phyloP scores from a whole-genome alignment of 768 basidiomycete species.

The Boletus tylopilopsis region DNA sequence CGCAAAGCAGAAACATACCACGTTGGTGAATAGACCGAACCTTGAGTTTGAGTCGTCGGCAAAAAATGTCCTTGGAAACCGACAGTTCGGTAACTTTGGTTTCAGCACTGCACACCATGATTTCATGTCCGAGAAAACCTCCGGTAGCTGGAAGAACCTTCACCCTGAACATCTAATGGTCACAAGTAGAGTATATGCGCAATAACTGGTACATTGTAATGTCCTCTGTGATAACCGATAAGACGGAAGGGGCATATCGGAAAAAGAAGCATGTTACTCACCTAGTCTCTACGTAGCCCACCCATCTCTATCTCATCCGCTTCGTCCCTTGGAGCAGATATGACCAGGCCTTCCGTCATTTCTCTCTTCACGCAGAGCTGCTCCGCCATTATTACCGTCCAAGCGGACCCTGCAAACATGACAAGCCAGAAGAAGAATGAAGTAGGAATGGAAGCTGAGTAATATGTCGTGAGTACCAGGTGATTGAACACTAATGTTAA shows the following conservation, averaged over 20 bases:
- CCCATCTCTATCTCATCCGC: slow-evolving; percentile 55
- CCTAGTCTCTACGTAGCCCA: slow-evolving; percentile 54
- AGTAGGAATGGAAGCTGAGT: slow-evolving; percentile 63
- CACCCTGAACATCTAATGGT: slow-evolving; percentile 11
- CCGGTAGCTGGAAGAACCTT: slow-evolving; percentile 1
- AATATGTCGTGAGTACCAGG: slow-evolving; percentile 89
- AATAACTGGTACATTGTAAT: slow-evolving; percentile 22
- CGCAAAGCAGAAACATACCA: slow-evolving; percentile 3
- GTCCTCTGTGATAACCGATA: slow-evolving; percentile 10
- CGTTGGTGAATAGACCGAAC: slow-evolving; percentile 4
- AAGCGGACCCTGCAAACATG: slow-evolving; percentile 62
- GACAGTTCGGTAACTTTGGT: no score
- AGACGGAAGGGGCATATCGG: slow-evolving; percentile 1
- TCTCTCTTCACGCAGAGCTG: slow-evolving; percentile 89
- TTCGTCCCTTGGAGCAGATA: slow-evolving; percentile 42
- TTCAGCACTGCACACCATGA: slow-evolving; percentile 1
- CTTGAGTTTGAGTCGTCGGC: slow-evolving; percentile 12
- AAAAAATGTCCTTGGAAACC: background rate
- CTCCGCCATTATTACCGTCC: slow-evolving; percentile 80
- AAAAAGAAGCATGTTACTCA: slow-evolving; percentile 35
- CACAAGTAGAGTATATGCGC: slow-evolving; percentile 7
- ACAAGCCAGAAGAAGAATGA: slow-evolving; percentile 93
- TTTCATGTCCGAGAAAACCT: slow-evolving; percentile 3
- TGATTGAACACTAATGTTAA: slow-evolving; percentile 90
- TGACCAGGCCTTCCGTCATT: slow-evolving; percentile 78